phyloP scores from a whole-genome alignment of 257 asterid species.

The Solanum rostratum region DNA sequence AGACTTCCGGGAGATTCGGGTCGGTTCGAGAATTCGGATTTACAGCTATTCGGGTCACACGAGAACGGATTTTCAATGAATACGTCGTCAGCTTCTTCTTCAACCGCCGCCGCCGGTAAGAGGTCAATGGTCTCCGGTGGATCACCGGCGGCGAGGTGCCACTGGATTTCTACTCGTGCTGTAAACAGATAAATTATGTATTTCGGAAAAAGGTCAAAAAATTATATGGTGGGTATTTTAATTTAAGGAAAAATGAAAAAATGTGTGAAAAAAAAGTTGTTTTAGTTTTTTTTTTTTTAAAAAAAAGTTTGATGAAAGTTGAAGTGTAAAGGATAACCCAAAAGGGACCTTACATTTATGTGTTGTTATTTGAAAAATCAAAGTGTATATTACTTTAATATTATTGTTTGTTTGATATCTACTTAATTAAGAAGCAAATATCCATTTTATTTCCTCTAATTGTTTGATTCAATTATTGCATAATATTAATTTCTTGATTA shows the following conservation, averaged over 20 bases:
- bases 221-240: background rate
- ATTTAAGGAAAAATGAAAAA: background rate
- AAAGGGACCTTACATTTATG: background rate
- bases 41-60: constrained; percentile 24
- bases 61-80: constrained; percentile 32
- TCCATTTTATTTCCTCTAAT: background rate
- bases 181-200: constrained; percentile 18
- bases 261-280: background rate
- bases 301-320: background rate
- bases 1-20: constrained; percentile 78
- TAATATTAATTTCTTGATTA: background rate
- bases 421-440: background rate
- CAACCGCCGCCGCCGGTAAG: constrained; percentile 5
- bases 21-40: constrained; percentile 30
- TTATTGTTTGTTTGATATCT: background rate
- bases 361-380: background rate
- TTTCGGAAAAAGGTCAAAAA: background rate
- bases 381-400: background rate
- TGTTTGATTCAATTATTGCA: background rate
- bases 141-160: constrained; percentile 20
- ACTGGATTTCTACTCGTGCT: constrained; percentile 22
- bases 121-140: constrained; percentile 11
- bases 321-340: background rate
- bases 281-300: background rate
- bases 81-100: constrained; percentile 15